Evolutionary conservation across 2,329 filamentous ascomycete species (phyloP), one percentile per base, ranked within the genome.

Genomic region (Scytalidium sp.): DNA sequence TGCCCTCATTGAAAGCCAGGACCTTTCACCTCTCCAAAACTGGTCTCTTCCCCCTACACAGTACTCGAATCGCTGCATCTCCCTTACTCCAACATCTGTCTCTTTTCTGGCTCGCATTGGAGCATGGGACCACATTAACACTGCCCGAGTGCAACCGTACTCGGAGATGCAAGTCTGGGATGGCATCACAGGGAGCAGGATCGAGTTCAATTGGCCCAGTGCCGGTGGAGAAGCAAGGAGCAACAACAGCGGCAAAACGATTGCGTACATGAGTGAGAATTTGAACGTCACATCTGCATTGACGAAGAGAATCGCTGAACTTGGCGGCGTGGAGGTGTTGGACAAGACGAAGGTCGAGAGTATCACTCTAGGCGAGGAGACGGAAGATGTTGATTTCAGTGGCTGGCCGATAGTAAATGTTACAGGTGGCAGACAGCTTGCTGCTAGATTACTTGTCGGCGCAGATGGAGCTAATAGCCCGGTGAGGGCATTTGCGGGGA

Each of bases 101-200:
- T 79, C 77, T 3, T 97, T 94, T 63, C 79, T 97, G 55, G 78
- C 89, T 64, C 75, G 79, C 3, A 94, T 96, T 53, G 94, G 93
- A 29, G 91, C 87, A 45, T 97, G 93, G 94, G 65, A 76, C 6
- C 84, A 95, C 64, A 74, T 97, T 53, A 79, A 88, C 58, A 72
- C 76, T 40, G 75, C 81, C 5, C 83, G 94, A 25, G 82, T 94
- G 27, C 92, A 97, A 72, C 80, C 85, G 1, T 99, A 97, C 68
- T 85, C 95, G 52, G 88, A 93, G 61, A 99, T 99, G 94, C 88
- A 96, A 67, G 94, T 97, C 25, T 99, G 95, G 94, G 94, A 99
- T 67, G 95, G 93, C 54, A 83, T 96, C 50, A 89, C 88, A 39
- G 91, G 84, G 51, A 89, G 91, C 29, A 83, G 85, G 59, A 94